A percentile compares a stretch with the other conserved stretches of the same genome.
Evolutionary conservation across 305 asterid genomes (phyloP).

Genomic region (Fraxinus platypoda): DNA sequence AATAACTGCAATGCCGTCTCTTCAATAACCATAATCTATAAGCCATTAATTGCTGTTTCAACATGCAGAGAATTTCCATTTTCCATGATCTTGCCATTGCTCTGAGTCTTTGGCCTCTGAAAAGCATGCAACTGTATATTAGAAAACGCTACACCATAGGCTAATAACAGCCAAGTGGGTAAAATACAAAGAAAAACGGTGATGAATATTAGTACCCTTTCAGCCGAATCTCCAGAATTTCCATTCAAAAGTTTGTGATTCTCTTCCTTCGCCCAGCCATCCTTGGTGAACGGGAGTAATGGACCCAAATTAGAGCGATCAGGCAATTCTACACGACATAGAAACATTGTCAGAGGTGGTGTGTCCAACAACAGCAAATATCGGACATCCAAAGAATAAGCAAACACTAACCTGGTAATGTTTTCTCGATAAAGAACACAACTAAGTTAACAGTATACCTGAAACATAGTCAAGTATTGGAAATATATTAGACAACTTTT

Average conservation of each 20-base stretch:
- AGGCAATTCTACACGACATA: conserved; percentile 47
- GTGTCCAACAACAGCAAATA: background rate
- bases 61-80: conserved; percentile 57
- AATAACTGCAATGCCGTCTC: background rate
- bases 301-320: conserved; percentile 57
- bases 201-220: conserved; percentile 49
- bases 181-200: background rate
- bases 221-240: conserved; percentile 63
- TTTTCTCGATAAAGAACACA: conserved; percentile 88
- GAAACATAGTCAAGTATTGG: conserved; percentile 20
- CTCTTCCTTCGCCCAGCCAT: conserved; percentile 59
- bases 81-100: conserved; percentile 48
- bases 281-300: conserved; percentile 70
- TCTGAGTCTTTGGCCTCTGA: conserved; percentile 49
- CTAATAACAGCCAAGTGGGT: background rate
- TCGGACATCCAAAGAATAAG: background rate
- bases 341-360: background rate
- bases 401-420: conserved; percentile 51
- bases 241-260: conserved; percentile 63
- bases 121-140: conserved; percentile 1
- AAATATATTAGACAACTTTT: conserved; percentile 5
- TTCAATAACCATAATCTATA: conserved; percentile 29
- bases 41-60: conserved; percentile 69
- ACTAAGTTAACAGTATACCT: conserved; percentile 96
- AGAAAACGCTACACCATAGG: background rate